Evolutionary conservation across 345 rosid genomes (phyloP).

Genomic region (Cardamine chenopodiifolia): DNA sequence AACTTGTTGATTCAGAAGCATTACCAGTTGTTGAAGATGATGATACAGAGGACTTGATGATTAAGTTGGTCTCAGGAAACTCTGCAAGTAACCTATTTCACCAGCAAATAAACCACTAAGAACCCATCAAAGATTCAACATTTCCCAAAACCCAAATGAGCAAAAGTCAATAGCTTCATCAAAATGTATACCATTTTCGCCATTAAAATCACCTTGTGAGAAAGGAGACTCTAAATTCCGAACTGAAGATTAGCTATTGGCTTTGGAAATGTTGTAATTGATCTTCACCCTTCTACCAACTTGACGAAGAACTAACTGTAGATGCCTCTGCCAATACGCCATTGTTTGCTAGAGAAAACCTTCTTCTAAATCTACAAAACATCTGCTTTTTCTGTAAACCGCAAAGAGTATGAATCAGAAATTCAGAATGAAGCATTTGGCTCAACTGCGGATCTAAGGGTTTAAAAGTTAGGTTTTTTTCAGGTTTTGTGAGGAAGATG

Average conservation of each 20-base stretch:
- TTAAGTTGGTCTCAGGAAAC: slow-evolving; percentile 49
- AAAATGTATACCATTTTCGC: not conserved
- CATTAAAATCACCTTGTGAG: slow-evolving; percentile 40
- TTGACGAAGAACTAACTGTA: slow-evolving; percentile 54
- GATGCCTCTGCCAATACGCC: slow-evolving; percentile 77
- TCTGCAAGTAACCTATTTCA: slow-evolving; percentile 42
- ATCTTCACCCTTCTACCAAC: slow-evolving; percentile 50
- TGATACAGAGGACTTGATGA: slow-evolving; percentile 57
- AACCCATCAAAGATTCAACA: not conserved
- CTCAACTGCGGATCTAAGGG: not conserved
- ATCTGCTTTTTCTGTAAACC: not conserved
- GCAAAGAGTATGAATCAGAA: slow-evolving; percentile 18
- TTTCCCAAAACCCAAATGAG: slow-evolving; percentile 11
- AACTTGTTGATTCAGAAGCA: slow-evolving; percentile 14
- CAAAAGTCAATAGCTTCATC: not conserved
- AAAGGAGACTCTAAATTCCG: slow-evolving; percentile 41
- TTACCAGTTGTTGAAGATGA: slow-evolving; percentile 70
- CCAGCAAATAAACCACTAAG: slow-evolving; percentile 41
- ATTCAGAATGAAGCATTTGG: slow-evolving; percentile 13
- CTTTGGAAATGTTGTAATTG: slow-evolving; percentile 32
- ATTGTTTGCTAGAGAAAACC: slow-evolving; percentile 35
- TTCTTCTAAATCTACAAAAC: not conserved
- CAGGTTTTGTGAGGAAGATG: not conserved
- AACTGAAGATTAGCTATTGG: slow-evolving; percentile 37
- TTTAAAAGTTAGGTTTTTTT: too few species aligned